Evolutionary conservation across 2,329 filamentous ascomycete species (phyloP), one percentile per base, ranked within the genome.

Genomic region (Sporothrix brasiliensis): DNA sequence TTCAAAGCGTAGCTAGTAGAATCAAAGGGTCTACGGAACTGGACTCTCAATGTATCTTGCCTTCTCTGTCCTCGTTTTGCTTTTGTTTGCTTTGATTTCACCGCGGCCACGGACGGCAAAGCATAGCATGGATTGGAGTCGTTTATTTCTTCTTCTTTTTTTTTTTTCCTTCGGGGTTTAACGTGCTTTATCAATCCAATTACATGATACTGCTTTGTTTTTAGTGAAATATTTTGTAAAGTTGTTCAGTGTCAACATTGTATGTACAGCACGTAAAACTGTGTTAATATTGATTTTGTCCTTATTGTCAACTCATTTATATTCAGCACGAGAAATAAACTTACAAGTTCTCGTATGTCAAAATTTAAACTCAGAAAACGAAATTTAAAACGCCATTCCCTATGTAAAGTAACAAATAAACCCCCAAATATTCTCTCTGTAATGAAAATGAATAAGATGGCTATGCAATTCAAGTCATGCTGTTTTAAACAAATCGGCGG

Each of bases 401-500:
- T 39, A 58, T 34, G 16, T 65, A 50, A 50, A 49, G 34, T 47
- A 24, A 54, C 27, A 69, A 60, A 24, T n/a, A 53, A 60, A 49
- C 44, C n/a, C 16, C n/a, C 39, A 52, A 53, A 39, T 67, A 52
- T 39, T 30, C 16, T 60, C 21, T 34, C 47, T 53, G 52, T 68
- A 70, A 67, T 7, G 9, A 41, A 21, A 67, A 61, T 44, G 24
- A 47, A 56, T 19, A 21, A 68, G 44, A 67, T 58, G 61, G 61
- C 69, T 70, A 70, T 70, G 69, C 69, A 63, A 70, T 54, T 54
- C 39, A 44, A 44, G 50, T 56, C 66, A 47, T 56, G 66, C 66
- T 44, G 56, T 24, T 63, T 63, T 13, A 24, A 44, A 44, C 11
- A 63, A 63, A 24, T 19, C 21, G 58, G 21, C 10, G 27, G 39